Conservation (phyloP, 2,329 filamentous ascomycete genomes). For the Penicillium sp. region DNA sequence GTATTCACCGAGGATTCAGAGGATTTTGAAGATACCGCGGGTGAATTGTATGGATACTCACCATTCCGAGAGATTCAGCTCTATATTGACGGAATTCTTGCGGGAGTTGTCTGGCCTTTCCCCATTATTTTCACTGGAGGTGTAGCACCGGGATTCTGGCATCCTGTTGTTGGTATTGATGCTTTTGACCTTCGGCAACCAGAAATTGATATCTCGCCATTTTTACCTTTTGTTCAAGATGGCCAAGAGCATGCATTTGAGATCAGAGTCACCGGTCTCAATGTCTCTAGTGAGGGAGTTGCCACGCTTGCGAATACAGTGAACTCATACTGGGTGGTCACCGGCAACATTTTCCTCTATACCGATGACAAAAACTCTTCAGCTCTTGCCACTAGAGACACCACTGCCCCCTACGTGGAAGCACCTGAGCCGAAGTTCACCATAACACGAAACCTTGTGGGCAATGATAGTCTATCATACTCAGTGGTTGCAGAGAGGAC, state of each 20-base stretch:
- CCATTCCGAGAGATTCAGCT: slow-evolving; percentile 79
- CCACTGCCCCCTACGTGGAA: slow-evolving; percentile 28
- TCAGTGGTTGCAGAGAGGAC: slow-evolving; percentile 57
- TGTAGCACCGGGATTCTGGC: slow-evolving; percentile 73
- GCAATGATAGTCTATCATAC: slow-evolving; percentile 60
- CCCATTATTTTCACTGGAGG: slow-evolving; percentile 82
- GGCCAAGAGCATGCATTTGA: slow-evolving; percentile 66
- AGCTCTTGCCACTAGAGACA: slow-evolving; percentile 2
- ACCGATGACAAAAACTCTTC: slow-evolving; percentile 48
- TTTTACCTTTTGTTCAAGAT: slow-evolving; percentile 69
- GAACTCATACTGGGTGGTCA: slow-evolving; percentile 71
- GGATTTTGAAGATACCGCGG: slow-evolving; percentile 60
- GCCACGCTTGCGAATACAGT: slow-evolving; percentile 57
- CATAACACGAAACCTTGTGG: slow-evolving; percentile 40
- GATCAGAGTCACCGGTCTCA: slow-evolving; percentile 66
- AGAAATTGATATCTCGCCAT: slow-evolving; percentile 80
- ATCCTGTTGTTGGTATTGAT: slow-evolving; percentile 75
- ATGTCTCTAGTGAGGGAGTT: slow-evolving; percentile 53
- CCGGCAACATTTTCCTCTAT: slow-evolving; percentile 81
- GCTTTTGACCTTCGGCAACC: slow-evolving; percentile 77
- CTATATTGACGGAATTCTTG: slow-evolving; percentile 69
- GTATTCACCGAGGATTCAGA: slow-evolving; percentile 63
- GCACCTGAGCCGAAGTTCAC: slow-evolving; percentile 49
- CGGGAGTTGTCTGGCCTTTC: slow-evolving; percentile 78
- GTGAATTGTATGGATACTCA: slow-evolving; percentile 65